Evolutionary conservation across 1,284 basidiomycete species (phyloP), one percentile per base, ranked within the genome.

Genomic region (Tetrapyrgos nigripes): DNA sequence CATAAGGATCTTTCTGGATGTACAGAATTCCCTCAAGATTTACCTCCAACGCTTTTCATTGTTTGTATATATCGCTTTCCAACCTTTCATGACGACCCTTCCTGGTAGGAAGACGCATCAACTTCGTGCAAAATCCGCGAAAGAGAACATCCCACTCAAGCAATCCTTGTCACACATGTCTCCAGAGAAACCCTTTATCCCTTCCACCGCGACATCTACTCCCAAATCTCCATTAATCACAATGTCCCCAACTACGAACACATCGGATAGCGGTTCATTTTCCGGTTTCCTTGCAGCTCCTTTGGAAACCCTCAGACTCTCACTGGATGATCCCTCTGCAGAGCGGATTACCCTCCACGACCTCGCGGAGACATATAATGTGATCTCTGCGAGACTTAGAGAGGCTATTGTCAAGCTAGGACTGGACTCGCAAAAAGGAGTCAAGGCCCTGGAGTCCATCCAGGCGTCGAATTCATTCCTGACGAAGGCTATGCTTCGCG

Each of bases 291-390:
- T 83, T 10, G 66, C 64, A 43, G 81, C 84, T 1, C 76, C 82
- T 43, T 62, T 85, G 5, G 69, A 76, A 46, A 83, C 80, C 3
- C 71, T 88, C 40, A 57, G 76, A 8, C 76, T 78, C 58, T 84
- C 85, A 8, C 64, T 79, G 19, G 62, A 73, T 14, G 73, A 78
- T 31, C 62, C 65, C 0, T 67, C 73, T 2, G 62, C 59, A n/a
- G 65, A 72, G 48, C 65, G 66, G 52, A 69, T 80, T n/a, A 76
- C 77, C 1, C 55, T 72, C 29, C 81, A 84, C 61, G 84, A 86
- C 65, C 70, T 88, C 55, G 68, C 79, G 27, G 85, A 89, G 64
- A 84, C 87, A 21, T 89, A 89, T 65, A 73, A 70, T 57, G 75
- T 77, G 1, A 73, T 89, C 43, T 77, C 77, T 1, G 68, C 68